phyloP scores from a whole-genome alignment of 1,139 yeast genomes.

The Candida neerlandica region DNA sequence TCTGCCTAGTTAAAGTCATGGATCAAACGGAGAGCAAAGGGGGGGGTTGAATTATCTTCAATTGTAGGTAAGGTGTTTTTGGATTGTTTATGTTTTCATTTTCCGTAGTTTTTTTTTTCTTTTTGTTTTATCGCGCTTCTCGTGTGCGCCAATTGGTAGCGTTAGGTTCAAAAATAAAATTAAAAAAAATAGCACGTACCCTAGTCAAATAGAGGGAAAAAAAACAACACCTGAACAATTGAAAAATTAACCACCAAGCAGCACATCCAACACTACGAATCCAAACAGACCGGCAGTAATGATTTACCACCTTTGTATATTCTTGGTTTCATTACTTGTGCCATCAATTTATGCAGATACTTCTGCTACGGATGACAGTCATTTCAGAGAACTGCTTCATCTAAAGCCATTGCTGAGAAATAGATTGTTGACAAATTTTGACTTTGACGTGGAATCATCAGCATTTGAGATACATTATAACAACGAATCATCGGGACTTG shows the following conservation, averaged over 20 bases:
- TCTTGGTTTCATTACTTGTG: conserved; percentile 7
- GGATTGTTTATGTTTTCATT: neutral
- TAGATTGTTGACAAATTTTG: conserved; percentile 65
- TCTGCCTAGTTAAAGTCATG: neutral
- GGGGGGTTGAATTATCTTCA: neutral
- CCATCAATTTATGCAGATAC: neutral
- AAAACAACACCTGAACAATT: neutral
- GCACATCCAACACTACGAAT: neutral
- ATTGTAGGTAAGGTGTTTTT: too few relatives aligned
- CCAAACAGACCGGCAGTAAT: neutral
- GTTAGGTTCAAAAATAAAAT: too few relatives aligned
- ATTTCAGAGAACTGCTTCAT: conserved; percentile 59
- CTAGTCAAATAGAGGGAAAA: neutral
- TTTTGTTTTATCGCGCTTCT: too few relatives aligned
- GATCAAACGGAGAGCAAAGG: too few relatives aligned
- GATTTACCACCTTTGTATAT: conserved; percentile 15
- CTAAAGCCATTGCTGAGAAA: conserved; percentile 74
- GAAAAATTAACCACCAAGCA: neutral
- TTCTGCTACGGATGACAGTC: neutral
- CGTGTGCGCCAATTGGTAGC: too few relatives aligned
- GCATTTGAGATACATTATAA: conserved; percentile 35
- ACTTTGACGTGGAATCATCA: conserved; percentile 61
- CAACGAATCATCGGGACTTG: conserved; percentile 13
- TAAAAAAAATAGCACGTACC: neutral
- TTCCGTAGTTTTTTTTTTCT: neutral